phyloP scores from a whole-genome alignment of 192 early-diverging fungal genomes.

The Rhizophagus sp. region DNA sequence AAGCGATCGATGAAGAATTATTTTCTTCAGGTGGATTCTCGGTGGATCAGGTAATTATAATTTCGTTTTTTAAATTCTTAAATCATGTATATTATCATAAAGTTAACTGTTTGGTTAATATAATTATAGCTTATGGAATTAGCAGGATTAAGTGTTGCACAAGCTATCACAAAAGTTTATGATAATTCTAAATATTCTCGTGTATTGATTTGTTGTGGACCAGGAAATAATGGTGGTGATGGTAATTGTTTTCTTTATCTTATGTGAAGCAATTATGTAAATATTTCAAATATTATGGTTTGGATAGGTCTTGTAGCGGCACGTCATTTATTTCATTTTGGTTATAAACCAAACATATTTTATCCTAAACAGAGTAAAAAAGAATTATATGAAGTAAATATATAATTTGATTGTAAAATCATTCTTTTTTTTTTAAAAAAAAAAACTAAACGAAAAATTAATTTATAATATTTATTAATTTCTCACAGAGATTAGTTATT shows the following conservation, averaged over 20 bases:
- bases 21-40: slow-evolving; percentile 83
- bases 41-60: slow-evolving; percentile 80
- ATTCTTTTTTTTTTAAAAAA: slow-evolving; percentile 22
- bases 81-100: too few species aligned
- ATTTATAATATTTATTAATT: neutral
- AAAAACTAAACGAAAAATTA: neutral
- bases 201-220: slow-evolving; percentile 74
- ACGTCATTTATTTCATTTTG: slow-evolving; percentile 88
- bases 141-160: slow-evolving; percentile 91
- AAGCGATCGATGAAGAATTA: slow-evolving; percentile 80
- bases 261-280: neutral
- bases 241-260: slow-evolving; percentile 43
- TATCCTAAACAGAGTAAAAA: slow-evolving; percentile 82
- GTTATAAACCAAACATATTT: slow-evolving; percentile 74
- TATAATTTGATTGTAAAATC: neutral
- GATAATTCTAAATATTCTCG: slow-evolving; percentile 46
- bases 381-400: slow-evolving; percentile 62
- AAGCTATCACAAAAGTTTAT: slow-evolving; percentile 77
- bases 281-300: neutral
- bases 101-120: too few species aligned
- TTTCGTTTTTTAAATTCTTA: too few species aligned
- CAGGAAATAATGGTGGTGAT: slow-evolving; percentile 98
- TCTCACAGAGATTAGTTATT: slow-evolving; percentile 57
- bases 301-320: slow-evolving; percentile 82
- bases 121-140: slow-evolving; percentile 29